Evolutionary conservation across 2,329 filamentous ascomycete species (phyloP).

Genomic region (Pyrenophora tritici-repentis): DNA sequence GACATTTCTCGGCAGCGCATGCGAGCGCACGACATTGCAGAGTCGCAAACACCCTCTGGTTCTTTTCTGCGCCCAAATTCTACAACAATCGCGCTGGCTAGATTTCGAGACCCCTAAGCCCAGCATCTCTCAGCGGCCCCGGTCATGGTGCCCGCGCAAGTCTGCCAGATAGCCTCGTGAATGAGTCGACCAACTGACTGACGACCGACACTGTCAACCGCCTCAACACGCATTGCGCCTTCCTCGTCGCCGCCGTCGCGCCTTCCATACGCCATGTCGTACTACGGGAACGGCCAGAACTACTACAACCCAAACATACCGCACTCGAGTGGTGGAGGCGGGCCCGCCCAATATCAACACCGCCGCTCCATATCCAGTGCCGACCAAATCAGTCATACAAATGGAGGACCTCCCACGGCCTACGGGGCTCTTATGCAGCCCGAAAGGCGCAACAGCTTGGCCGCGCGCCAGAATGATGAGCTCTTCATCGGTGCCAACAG

Average conservation of each 20-base stretch:
- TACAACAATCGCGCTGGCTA: constrained; percentile 10
- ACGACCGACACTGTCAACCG: constrained; percentile 40
- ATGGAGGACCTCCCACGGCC: constrained; percentile 47
- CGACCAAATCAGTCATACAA: constrained; percentile 74
- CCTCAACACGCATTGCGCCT: constrained; percentile 23
- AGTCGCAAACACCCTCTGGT: constrained; percentile 13
- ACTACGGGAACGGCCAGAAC: constrained; percentile 61
- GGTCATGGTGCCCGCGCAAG: constrained; percentile 42
- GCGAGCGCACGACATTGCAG: constrained; percentile 14
- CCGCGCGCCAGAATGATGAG: constrained; percentile 58
- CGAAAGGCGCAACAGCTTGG: constrained; percentile 44
- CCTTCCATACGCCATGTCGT: constrained; percentile 54
- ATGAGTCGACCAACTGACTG: constrained; percentile 42
- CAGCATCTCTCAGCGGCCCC: constrained; percentile 28
- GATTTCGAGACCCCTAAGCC: constrained; percentile 14
- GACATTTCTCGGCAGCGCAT: constrained; percentile 18
- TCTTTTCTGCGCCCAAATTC: not conserved
- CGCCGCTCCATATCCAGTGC: constrained; percentile 69
- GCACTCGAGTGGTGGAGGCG: constrained; percentile 48
- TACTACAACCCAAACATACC: constrained; percentile 53
- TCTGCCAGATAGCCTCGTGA: constrained; percentile 43
- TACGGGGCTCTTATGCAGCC: constrained; percentile 38
- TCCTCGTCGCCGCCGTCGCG: constrained; percentile 19
- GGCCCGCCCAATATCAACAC: constrained; percentile 44
- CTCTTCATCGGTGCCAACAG: constrained; percentile 60